Base-by-base conservation (phyloP, 2,329 filamentous ascomycete species). In the Fusarium nurragi region DNA sequence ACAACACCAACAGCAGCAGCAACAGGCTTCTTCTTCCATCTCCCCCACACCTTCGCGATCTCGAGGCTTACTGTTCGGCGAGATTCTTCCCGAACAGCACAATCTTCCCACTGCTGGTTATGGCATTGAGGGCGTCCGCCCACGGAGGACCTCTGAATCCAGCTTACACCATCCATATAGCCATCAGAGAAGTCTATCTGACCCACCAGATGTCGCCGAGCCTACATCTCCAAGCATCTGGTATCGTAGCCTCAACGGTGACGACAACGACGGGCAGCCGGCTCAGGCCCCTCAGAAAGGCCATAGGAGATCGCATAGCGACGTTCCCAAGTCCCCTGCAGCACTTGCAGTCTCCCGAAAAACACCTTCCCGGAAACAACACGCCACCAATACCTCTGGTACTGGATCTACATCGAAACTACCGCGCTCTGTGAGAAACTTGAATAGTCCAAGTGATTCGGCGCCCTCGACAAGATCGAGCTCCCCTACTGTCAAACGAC, bases 61-160 rank as follows among this genome's bases (percentile, higher is more conserved):
- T 44, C 81, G 82, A 51, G 83, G 83, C 61, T 85, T 91, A 32
- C 78, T 94, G 19, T 94, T 94, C 78, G 91, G 91, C 34, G 92
- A 94, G 76, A 84, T 94, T 67, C 78, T 88, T 25, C 83, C 86
- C n/a, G 81, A 86, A 34, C 82, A 86, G 67, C 81, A 81, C 69
- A 81, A 85, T 66, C 73, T 81, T 23, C 76, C 80, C 19, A 78
- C 83, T 45, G 79, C 81, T 48, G 88, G 86, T 6, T 88, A 87
- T 77, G 89, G 88, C 48, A 90, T 90, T 64, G 80, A 84, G 59
- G 72, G 67, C 46, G 71, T 79, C 46, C 79, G 83, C 47, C 80
- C 82, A 59, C 81, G 89, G 64, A 84, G 89, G 75, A 89, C 88
- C 21, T 92, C 90, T 39, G 91, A 94, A 71, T 89, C 90, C n/a